Evolutionary conservation across 1,284 basidiomycete species (phyloP).

Genomic region (Tilletia walkeri): DNA sequence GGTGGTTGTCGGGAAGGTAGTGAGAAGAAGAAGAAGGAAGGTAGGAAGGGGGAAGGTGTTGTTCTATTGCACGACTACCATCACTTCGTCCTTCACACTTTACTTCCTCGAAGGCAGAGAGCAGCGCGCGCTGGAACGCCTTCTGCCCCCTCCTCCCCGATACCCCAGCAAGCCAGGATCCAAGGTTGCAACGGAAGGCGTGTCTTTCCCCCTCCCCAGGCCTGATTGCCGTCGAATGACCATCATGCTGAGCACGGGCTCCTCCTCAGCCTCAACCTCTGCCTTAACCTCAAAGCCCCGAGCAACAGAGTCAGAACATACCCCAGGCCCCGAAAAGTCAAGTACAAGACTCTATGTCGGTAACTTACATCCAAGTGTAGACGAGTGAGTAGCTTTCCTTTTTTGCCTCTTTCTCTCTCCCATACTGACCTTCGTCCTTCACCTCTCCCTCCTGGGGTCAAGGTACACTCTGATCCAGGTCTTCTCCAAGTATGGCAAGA

Average conservation of each 20-base stretch:
- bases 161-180: too few relatives aligned
- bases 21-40: too few relatives aligned
- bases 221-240: too few relatives aligned
- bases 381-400: conserved; percentile 65
- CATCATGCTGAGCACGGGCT: conserved; percentile 3
- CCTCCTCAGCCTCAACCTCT: background rate
- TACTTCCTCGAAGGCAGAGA: too few relatives aligned
- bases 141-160: too few relatives aligned
- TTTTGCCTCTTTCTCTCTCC: too few relatives aligned
- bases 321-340: background rate
- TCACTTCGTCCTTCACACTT: background rate
- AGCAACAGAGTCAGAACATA: background rate
- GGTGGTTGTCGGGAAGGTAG: too few relatives aligned
- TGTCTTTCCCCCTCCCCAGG: too few relatives aligned
- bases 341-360: conserved; percentile 76
- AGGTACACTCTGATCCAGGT: conserved; percentile 71
- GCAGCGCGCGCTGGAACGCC: too few relatives aligned
- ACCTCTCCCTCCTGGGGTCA: background rate
- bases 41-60: too few relatives aligned
- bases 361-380: conserved; percentile 80
- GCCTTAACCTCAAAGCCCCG: background rate
- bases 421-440: conserved; percentile 1
- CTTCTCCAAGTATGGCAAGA: conserved; percentile 85
- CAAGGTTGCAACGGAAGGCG: too few relatives aligned
- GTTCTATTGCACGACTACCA: background rate